phyloP scores from a whole-genome alignment of 164 flowering plant genomes.

The Tinospora cordifolia region DNA sequence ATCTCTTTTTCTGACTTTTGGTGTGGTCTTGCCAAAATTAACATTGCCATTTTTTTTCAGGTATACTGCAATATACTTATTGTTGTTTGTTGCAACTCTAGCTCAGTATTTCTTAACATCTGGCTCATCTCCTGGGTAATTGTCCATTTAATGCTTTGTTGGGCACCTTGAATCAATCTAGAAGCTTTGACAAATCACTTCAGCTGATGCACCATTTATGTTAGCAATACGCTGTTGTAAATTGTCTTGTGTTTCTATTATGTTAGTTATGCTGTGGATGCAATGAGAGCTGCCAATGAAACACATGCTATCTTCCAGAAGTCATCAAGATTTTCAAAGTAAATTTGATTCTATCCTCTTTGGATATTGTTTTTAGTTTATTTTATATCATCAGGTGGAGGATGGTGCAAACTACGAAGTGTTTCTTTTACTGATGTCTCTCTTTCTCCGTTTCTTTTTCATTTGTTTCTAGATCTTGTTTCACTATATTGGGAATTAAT shows the following conservation, averaged over 20 bases:
- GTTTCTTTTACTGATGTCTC: neutral
- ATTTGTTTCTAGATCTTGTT: neutral
- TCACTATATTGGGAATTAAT: neutral
- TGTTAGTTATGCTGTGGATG: slow-evolving; percentile 77
- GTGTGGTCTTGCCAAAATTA: neutral
- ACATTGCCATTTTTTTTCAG: slow-evolving; percentile 29
- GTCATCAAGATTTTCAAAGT: slow-evolving; percentile 50
- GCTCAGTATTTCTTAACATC: slow-evolving; percentile 75
- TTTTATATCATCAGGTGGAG: neutral
- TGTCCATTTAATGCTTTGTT: slow-evolving; percentile 2
- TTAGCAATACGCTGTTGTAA: neutral
- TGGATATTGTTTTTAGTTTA: neutral
- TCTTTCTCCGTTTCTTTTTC: neutral
- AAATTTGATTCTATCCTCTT: slow-evolving; percentile 22
- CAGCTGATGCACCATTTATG: neutral
- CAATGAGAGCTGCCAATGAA: slow-evolving; percentile 57
- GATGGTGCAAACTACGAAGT: too few relatives aligned
- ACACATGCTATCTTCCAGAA: slow-evolving; percentile 29
- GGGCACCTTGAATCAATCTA: neutral
- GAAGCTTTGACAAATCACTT: neutral
- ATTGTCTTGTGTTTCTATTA: neutral
- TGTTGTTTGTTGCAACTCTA: slow-evolving; percentile 58
- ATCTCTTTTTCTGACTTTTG: neutral
- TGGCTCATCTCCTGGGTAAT: slow-evolving; percentile 90
- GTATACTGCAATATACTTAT: slow-evolving; percentile 57